Evolutionary conservation across 345 rosid genomes (phyloP).

Genomic region (Linum tenue): DNA sequence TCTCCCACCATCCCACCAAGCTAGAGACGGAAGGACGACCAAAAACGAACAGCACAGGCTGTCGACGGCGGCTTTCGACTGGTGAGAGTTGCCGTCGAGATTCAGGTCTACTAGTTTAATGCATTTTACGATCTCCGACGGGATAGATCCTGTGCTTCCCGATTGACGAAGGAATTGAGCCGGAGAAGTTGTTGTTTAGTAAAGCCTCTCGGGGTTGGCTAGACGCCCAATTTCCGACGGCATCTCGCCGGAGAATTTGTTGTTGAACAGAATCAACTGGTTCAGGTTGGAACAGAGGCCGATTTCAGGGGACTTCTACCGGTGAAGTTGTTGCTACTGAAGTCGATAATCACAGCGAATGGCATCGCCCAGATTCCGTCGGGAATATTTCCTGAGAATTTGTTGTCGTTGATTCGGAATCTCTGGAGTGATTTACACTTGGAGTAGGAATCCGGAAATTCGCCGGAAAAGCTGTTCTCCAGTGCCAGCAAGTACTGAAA

Average conservation of each 20-base stretch:
- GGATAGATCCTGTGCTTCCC: constrained; percentile 52
- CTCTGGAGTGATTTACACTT: constrained; percentile 54
- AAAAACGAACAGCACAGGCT: too few species aligned
- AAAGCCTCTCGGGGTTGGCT: constrained; percentile 42
- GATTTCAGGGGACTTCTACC: constrained; percentile 50
- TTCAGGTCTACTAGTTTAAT: constrained; percentile 55
- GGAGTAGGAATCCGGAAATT: constrained; percentile 50
- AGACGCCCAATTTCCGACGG: constrained; percentile 53
- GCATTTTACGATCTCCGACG: constrained; percentile 41
- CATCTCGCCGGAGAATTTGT: constrained; percentile 56
- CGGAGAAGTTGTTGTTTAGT: constrained; percentile 49
- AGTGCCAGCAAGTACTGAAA: constrained; percentile 48
- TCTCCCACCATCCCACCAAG: too few species aligned
- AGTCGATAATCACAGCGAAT: constrained; percentile 47
- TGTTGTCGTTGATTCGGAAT: constrained; percentile 52
- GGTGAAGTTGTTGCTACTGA: constrained; percentile 52
- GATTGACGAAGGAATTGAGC: constrained; percentile 45
- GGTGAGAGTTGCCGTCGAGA: constrained; percentile 53
- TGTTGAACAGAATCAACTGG: constrained; percentile 51
- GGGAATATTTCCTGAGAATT: constrained; percentile 47
- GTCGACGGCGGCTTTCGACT: too few species aligned
- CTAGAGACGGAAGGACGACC: too few species aligned
- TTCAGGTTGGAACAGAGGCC: constrained; percentile 36
- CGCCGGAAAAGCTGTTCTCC: constrained; percentile 57
- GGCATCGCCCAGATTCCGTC: constrained; percentile 67